Evolutionary conservation across 805 yeast species (phyloP).

Genomic region (Yarrowia yakushimensis): DNA sequence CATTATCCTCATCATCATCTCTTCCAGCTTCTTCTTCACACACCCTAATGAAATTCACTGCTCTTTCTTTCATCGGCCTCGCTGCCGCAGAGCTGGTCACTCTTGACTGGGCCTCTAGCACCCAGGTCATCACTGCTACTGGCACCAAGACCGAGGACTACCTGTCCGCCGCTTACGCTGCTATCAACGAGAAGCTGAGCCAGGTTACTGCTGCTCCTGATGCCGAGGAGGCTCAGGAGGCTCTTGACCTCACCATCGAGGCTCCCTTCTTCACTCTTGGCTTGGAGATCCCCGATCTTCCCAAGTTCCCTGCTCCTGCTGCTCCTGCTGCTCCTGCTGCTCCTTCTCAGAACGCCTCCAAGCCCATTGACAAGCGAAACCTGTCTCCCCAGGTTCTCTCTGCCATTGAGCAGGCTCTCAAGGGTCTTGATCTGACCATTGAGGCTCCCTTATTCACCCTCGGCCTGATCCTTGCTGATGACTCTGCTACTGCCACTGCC

Average conservation of each 20-base stretch:
- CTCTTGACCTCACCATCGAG: constrained; percentile 3
- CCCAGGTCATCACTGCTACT: not conserved
- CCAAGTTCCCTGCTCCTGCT: not conserved
- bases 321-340: not conserved
- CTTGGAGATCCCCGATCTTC: not conserved
- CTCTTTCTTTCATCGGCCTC: not conserved
- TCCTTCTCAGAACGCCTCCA: not conserved
- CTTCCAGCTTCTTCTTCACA: not conserved
- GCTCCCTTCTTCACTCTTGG: constrained; percentile 17
- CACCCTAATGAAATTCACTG: constrained; percentile 16
- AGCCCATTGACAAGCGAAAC: constrained; percentile 1
- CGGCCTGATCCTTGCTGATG: not conserved
- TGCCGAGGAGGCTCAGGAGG: constrained; percentile 9
- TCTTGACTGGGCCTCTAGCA: constrained; percentile 4
- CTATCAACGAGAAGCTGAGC: constrained; percentile 2
- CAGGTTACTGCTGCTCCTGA: constrained; percentile 8
- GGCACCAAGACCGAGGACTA: constrained; percentile 4
- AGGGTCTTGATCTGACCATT: constrained; percentile 9
- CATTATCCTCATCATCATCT: not conserved
- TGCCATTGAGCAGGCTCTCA: not conserved
- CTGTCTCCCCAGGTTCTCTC: not conserved
- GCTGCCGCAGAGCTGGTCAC: constrained; percentile 12
- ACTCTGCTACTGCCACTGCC: too few relatives aligned
- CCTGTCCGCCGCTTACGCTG: constrained; percentile 3
- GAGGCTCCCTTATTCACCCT: constrained; percentile 15